Evolutionary conservation across 2,329 filamentous ascomycete species (phyloP), one percentile per base, ranked within the genome.

Genomic region (Xylaria sp.): DNA sequence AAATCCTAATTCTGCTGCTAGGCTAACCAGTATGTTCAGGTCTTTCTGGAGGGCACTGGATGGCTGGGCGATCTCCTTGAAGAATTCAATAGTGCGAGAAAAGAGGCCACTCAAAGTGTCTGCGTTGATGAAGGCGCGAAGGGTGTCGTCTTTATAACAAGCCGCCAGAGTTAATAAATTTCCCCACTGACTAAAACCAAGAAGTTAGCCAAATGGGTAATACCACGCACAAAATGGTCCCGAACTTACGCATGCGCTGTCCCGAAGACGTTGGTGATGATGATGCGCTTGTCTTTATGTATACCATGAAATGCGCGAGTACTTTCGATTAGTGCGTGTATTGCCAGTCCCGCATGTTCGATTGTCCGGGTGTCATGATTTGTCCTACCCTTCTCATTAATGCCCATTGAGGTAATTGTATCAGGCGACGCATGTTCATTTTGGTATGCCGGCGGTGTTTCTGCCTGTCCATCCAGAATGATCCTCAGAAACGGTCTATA

Each of bases 251-350:
- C 94, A 84, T 97, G 95, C 69, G 94, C 92, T 20, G 95, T 98
- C 59, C 95, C 94, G 79, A 97, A 97, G 27, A 97, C 90, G 74
- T 97, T 98, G n/a, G 95, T 98, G 62, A 98, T 90, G 58, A 97
- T 90, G 9, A 92, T 88, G 33, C 93, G 87, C 68, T 86, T 81
- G 29, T 77, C 80, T n/a, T 81, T 79, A 17, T 87, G 83, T 29
- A 92, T 84, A 1, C 84, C 83, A 69, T 91, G 85, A 76, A 98
- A 97, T 0, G 94, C 93, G 61, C 89, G 86, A 0, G 95, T 98
- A 77, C 95, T 97, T 75, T 91, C 85, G 60, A 97, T 89, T 0
- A 97, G 88, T 6, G 93, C 92, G 49, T 88, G 82, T 63, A 96
- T 86, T 66, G 91, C 93, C 69, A 83, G 84, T 55, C 79, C 79